Evolutionary conservation across 2,329 filamentous ascomycete species (phyloP).

Genomic region (Cordyceps fumosorosea): DNA sequence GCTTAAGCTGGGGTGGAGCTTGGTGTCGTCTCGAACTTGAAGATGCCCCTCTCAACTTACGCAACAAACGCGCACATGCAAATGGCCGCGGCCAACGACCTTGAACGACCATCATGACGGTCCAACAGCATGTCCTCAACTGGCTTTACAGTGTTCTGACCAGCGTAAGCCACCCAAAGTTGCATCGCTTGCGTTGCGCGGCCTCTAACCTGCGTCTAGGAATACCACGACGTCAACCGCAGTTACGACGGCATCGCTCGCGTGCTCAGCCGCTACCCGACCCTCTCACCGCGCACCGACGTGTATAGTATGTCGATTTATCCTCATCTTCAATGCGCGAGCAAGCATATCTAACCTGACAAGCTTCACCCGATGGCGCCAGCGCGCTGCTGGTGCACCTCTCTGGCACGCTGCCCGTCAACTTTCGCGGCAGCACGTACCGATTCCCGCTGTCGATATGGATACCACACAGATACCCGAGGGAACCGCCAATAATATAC

Average conservation of each 20-base stretch:
- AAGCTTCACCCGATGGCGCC: constrained; percentile 82
- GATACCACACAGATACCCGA: constrained; percentile 86
- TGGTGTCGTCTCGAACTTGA: not conserved
- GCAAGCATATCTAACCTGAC: constrained; percentile 17
- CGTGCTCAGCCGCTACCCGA: constrained; percentile 70
- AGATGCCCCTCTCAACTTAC: not conserved
- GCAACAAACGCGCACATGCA: constrained; percentile 2
- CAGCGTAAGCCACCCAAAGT: constrained; percentile 44
- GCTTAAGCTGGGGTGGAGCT: not conserved
- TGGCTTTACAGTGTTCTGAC: constrained; percentile 92
- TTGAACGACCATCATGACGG: constrained; percentile 45
- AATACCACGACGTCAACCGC: constrained; percentile 88
- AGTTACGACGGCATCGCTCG: constrained; percentile 89
- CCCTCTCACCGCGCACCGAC: constrained; percentile 79
- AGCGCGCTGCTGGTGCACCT: constrained; percentile 83
- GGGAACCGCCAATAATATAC: constrained; percentile 78
- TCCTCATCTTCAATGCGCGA: too few species aligned
- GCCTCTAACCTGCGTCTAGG: constrained; percentile 43
- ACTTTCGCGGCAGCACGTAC: constrained; percentile 83
- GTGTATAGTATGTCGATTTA: constrained; percentile 71
- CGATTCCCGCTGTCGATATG: constrained; percentile 88
- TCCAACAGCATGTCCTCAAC: constrained; percentile 84
- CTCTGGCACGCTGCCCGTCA: constrained; percentile 81
- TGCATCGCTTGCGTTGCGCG: not conserved
- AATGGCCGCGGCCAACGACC: not conserved